These are phyloP conservation scores for Keithomyces neogunnii DNA, from an alignment of 2,329 filamentous ascomycete species.

Conservation along the genomic window DNA sequence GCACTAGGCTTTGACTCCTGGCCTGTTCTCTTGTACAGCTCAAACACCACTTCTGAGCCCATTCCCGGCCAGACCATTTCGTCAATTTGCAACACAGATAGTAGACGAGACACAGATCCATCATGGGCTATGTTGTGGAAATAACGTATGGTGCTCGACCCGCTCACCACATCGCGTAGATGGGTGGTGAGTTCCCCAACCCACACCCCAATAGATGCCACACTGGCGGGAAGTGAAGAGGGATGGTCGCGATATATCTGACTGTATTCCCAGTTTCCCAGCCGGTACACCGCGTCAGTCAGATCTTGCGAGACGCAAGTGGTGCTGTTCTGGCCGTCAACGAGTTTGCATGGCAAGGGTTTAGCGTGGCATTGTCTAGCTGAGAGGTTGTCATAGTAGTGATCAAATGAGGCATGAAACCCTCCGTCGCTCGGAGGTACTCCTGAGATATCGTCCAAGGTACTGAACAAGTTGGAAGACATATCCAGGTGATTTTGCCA, in stretches of 20 bases:
- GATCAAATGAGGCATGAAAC: slow-evolving; percentile 68
- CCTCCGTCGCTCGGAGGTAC: slow-evolving; percentile 45
- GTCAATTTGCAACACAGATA: slow-evolving; percentile 64
- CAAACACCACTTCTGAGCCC: slow-evolving; percentile 71
- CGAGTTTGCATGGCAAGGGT: slow-evolving; percentile 58
- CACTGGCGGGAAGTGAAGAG: slow-evolving; percentile 52
- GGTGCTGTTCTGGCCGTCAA: slow-evolving; percentile 33
- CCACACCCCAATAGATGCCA: slow-evolving; percentile 61
- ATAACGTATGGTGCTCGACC: slow-evolving; percentile 39
- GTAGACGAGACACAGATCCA: slow-evolving; percentile 57
- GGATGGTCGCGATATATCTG: slow-evolving; percentile 65
- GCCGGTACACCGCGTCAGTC: slow-evolving; percentile 62
- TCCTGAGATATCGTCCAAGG: slow-evolving; percentile 61
- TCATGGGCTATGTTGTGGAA: slow-evolving; percentile 77
- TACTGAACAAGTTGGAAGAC: slow-evolving; percentile 44
- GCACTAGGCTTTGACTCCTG: slow-evolving; percentile 6
- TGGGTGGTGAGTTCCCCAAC: slow-evolving; percentile 62
- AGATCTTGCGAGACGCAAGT: slow-evolving; percentile 54
- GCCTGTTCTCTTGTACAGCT: slow-evolving; percentile 48
- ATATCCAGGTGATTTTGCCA: slow-evolving; percentile 59
- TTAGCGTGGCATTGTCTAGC: slow-evolving; percentile 69
- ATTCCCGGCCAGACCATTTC: slow-evolving; percentile 80
- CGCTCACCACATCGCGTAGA: slow-evolving; percentile 44
- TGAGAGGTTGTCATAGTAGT: slow-evolving; percentile 80
- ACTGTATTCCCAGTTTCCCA: slow-evolving; percentile 75